These are phyloP conservation scores for Podaxis mareebaensis DNA, from an alignment of 768 basidiomycete genomes.

Conservation along the genomic window DNA sequence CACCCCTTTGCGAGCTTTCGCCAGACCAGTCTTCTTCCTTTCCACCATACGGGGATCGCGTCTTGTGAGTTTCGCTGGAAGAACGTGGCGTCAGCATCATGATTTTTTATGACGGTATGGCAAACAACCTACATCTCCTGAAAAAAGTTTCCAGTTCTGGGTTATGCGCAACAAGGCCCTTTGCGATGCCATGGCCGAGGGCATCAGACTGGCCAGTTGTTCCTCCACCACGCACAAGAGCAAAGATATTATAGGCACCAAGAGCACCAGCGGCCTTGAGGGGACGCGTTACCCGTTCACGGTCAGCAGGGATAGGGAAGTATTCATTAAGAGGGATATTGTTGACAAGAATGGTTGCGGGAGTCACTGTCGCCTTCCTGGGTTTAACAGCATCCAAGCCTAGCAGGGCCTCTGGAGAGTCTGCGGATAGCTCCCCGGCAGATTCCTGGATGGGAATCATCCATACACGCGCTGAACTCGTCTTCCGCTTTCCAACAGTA, in stretches of 20 bases:
- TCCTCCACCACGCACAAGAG: conserved; percentile 83
- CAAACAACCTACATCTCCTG: conserved; percentile 60
- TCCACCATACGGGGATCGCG: conserved; percentile 98
- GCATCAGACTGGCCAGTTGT: conserved; percentile 94
- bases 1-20: conserved; percentile 92
- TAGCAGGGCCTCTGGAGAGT: conserved; percentile 27
- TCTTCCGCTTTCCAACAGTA: conserved; percentile 85
- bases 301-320: conserved; percentile 74
- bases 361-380: conserved; percentile 36
- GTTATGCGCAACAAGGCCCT: conserved; percentile 71
- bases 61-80: conserved; percentile 76
- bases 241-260: conserved; percentile 80
- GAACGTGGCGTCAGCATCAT: conserved; percentile 13
- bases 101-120: not conserved
- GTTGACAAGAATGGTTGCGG: conserved; percentile 81
- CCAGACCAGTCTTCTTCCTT: conserved; percentile 92
- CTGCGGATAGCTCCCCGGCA: conserved; percentile 13
- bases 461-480: conserved; percentile 90
- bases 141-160: conserved; percentile 66
- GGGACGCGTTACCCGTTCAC: conserved; percentile 81
- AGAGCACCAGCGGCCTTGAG: conserved; percentile 81
- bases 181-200: conserved; percentile 73
- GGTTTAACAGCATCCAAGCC: conserved; percentile 28
- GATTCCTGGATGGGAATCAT: conserved; percentile 64
- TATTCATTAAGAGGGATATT: conserved; percentile 76